Conservation (phyloP, 179 eudicot species). For the Carnegiea gigantea region DNA sequence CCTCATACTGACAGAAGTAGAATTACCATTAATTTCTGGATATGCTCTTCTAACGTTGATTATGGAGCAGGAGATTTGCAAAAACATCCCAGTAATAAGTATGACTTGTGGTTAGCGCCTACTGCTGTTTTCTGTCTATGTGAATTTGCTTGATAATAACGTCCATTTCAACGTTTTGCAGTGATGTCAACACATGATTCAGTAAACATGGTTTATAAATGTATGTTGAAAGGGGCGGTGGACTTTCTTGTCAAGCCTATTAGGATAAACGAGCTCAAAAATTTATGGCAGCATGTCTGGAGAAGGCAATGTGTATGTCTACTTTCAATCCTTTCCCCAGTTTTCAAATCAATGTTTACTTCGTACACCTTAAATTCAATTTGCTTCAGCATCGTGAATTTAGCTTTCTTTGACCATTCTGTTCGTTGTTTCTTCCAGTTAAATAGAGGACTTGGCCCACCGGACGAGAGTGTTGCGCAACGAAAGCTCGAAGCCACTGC, state of each 20-base stretch:
- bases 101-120: constrained; percentile 19
- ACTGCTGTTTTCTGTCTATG: background rate
- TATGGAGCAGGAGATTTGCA: constrained; percentile 85
- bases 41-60: constrained; percentile 74
- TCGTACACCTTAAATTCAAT: background rate
- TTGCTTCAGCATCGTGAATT: background rate
- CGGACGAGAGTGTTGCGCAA: constrained; percentile 49
- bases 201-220: constrained; percentile 72
- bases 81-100: constrained; percentile 91
- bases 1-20: constrained; percentile 85
- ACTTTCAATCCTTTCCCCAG: background rate
- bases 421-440: constrained; percentile 2
- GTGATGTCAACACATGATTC: constrained; percentile 91
- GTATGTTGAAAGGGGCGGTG: constrained; percentile 88
- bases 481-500: constrained; percentile 68
- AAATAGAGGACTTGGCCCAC: constrained; percentile 30
- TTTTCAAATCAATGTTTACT: constrained; percentile 3
- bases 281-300: constrained; percentile 98
- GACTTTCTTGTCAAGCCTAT: constrained; percentile 90
- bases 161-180: constrained; percentile 37
- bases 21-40: constrained; percentile 80
- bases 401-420: background rate
- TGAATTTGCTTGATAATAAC: background rate
- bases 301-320: constrained; percentile 62
- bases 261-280: constrained; percentile 80